Conservation (phyloP, 176 grass and related monocot genomes). For the Panicum miliaceum region DNA sequence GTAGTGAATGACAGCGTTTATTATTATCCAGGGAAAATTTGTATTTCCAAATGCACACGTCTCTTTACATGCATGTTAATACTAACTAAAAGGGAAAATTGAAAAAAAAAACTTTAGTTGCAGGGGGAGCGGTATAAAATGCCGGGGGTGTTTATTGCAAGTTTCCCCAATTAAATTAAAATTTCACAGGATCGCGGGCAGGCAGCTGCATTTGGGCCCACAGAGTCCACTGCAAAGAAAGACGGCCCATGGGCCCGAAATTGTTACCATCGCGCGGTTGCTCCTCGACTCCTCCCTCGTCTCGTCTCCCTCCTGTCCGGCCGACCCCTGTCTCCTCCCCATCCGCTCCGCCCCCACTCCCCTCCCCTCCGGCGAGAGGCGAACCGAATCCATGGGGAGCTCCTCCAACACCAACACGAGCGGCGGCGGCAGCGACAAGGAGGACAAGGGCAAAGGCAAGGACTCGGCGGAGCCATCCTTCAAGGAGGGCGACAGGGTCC, state of each 20-base stretch:
- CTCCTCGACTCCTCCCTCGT: background rate
- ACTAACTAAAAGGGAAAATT: no score
- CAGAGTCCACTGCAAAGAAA: background rate
- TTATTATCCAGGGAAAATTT: no score
- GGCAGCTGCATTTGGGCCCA: background rate
- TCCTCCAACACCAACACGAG: conserved; percentile 46
- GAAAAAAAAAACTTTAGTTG: no score
- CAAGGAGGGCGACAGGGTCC: conserved; percentile 84
- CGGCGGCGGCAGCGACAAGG: conserved; percentile 21
- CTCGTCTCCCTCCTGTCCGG: background rate
- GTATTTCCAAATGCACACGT: no score
- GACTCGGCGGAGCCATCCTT: conserved; percentile 49
- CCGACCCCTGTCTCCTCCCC: background rate
- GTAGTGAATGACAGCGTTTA: no score
- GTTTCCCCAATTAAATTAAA: background rate
- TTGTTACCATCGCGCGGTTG: background rate
- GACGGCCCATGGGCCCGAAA: background rate
- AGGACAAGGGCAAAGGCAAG: conserved; percentile 32
- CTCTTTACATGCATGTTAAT: no score
- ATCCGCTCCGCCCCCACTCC: background rate
- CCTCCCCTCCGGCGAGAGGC: background rate
- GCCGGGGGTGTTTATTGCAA: no score
- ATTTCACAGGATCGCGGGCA: background rate
- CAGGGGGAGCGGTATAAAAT: no score
- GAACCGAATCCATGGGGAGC: conserved; percentile 33